Base-by-base conservation (phyloP, 345 rosid genomes). In the Garcia nutans region DNA sequence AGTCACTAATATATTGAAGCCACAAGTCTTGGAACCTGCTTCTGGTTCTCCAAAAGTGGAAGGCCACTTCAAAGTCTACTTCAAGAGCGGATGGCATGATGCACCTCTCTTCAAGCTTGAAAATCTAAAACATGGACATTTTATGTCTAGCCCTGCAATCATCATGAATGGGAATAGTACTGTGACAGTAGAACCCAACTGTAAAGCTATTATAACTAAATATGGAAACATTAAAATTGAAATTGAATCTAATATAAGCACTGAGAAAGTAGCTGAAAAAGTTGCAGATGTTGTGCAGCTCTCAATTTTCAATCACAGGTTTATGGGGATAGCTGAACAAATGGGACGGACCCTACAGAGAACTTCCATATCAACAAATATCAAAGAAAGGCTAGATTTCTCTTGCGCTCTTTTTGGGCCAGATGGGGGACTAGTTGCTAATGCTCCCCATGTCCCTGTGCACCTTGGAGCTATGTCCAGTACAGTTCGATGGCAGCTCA, bases 321-420 rank as follows among this genome's bases (percentile, higher is more conserved):
- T 93, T 82, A 96, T 96, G 99, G 99, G 99, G 64, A 93, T 96
- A 59, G 99, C 99, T 65, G 99, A 96, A 72, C 99, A 96, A 80
- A 96, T 96, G 99, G 99, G 99, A 71, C 86, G 97, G 68, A 93
- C 99, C 4, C 84, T 96, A 26, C 99, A 96, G 84, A 87, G 99
- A 79, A 96, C 98, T 80, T 96, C 99, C 65, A 93, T 96, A 82
- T 96, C 98, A 68, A 96, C 99, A 22, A 93, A 91, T 82, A 96
- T 96, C 82, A 91, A 96, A 78, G 99, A 96, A 79, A 82, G 98
- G 80, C 78, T 95, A 77, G 99, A 95, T 85, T 95, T 95, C 79
- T 95, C 99, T 52, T 95, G 99, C 60, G 99, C 99, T 72, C 93
- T 95, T 57, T 95, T 95, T 80, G 88, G 95, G 78, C 97, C 96